Base-by-base conservation (phyloP, 2,329 filamentous ascomycete genomes). In the Colletotrichum acutatum region DNA sequence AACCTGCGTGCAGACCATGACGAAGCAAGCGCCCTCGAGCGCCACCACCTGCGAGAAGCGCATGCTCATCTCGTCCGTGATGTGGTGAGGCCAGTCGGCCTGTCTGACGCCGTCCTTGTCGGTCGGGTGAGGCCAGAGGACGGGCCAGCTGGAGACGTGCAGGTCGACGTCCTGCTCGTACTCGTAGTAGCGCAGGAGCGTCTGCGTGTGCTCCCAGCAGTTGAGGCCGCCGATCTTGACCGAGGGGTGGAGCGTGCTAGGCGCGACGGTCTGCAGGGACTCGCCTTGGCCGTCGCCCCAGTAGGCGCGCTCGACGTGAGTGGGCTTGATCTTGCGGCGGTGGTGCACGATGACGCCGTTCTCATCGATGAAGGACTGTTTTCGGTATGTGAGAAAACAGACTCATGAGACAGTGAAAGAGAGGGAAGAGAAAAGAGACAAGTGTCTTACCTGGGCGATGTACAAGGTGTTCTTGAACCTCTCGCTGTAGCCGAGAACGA, bases 251-350 rank as follows among this genome's bases (percentile, higher is more conserved):
- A 37, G 3, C 83, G 82, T 3, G 85, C 63, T 86, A 46, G 87
- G 83, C 6, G 85, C 83, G 0, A 90, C 89, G 46, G 84, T 85
- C 72, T 84, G 84, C 58, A 89, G 86, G n/a, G 88, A 87, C 49
- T 90, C 87, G 2, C 87, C 89, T 1, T 87, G 84, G 2, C 88
- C 89, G 62, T 90, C 89, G 1, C 89, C 89, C 76, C 88, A 91
- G 54, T 84, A 81, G 2, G 83, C 80, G 54, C 84, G 82, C 77
- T 87, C 86, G 52, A 87, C 79, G 69, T 87, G 85, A 1, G 86
- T 87, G 0, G 86, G 86, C 81, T 87, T 87, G 76, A 87, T 86
- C 78, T 87, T 87, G 58, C 85, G 84, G 34, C 86, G 82, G 74
- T 86, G 84, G 76, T 86, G 82, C 12, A 86, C 79, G 65, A 87